Conservation (phyloP, 202 grass and related monocot genomes). For the Elaeis oleifera region DNA sequence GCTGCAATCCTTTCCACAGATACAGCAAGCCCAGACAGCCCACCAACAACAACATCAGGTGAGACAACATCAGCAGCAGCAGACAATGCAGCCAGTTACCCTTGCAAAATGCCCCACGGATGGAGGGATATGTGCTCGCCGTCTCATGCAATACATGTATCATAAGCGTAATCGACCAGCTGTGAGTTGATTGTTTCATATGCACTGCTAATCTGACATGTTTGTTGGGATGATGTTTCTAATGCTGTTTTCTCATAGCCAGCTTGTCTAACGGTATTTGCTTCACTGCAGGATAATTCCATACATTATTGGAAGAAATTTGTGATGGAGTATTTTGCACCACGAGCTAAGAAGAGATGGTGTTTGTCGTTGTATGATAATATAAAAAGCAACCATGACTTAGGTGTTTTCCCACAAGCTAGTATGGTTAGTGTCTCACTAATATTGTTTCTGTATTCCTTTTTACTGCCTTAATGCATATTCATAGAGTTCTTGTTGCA, state of each 20-base stretch:
- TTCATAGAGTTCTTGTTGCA: too few species aligned
- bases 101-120: constrained; percentile 11
- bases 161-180: constrained; percentile 12
- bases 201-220: too few species aligned
- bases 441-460: too few species aligned
- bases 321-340: constrained; percentile 10
- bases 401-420: constrained; percentile 26
- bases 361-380: constrained; percentile 38
- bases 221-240: too few species aligned
- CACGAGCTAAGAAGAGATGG: constrained; percentile 58
- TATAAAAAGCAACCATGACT: constrained; percentile 1
- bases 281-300: constrained; percentile 6
- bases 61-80: background rate
- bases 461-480: too few species aligned
- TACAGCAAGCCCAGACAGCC: background rate
- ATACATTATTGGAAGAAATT: constrained; percentile 14
- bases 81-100: background rate
- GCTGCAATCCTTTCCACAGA: constrained; percentile 1
- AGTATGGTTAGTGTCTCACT: constrained; percentile 41
- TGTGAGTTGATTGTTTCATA: constrained; percentile 1
- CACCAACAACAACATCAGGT: background rate
- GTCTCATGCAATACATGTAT: constrained; percentile 19
- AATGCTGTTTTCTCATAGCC: too few species aligned
- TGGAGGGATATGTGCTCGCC: constrained; percentile 13
- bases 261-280: too few species aligned